phyloP scores from a whole-genome alignment of 2,329 filamentous ascomycete species.

The Monosporascus sp. region DNA sequence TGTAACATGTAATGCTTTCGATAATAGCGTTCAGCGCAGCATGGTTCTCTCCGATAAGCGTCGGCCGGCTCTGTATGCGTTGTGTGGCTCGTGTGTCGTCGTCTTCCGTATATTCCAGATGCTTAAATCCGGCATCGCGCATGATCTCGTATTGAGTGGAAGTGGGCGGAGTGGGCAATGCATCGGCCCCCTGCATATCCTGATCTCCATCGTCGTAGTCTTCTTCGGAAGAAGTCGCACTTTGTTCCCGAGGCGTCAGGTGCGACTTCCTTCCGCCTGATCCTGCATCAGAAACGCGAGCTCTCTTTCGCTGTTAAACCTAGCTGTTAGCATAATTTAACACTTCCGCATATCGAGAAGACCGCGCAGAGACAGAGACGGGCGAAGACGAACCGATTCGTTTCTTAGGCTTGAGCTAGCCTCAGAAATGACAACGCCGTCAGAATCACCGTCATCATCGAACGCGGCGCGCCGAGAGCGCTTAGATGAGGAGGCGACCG shows the following conservation, averaged over 20 bases:
- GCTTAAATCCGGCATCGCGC: conserved; percentile 54
- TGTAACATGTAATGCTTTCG: conserved; percentile 78
- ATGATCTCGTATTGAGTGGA: conserved; percentile 58
- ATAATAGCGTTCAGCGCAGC: conserved; percentile 82
- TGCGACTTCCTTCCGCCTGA: conserved; percentile 7
- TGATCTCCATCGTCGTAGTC: conserved; percentile 26
- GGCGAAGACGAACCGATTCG: conserved; percentile 30
- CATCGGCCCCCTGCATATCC: conserved; percentile 19
- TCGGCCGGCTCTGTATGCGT: conserved; percentile 47
- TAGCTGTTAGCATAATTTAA: conserved; percentile 7
- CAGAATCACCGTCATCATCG: conserved; percentile 27
- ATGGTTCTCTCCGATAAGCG: conserved; percentile 59
- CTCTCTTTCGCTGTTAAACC: conserved; percentile 32
- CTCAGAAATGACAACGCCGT: conserved; percentile 31
- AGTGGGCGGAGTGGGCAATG: conserved; percentile 31
- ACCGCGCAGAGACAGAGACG: conserved; percentile 21
- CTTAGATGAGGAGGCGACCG: conserved; percentile 28
- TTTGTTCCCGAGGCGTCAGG: conserved; percentile 14
- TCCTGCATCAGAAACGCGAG: conserved; percentile 27
- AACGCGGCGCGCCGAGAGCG: conserved; percentile 34
- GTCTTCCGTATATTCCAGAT: conserved; percentile 49
- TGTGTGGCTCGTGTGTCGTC: conserved; percentile 64
- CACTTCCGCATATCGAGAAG: not conserved
- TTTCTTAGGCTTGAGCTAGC: conserved; percentile 36
- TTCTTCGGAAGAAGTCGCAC: conserved; percentile 21